Evolutionary conservation across 139 green algal genomes (phyloP).

Genomic region (Chlamydomonas sp.): DNA sequence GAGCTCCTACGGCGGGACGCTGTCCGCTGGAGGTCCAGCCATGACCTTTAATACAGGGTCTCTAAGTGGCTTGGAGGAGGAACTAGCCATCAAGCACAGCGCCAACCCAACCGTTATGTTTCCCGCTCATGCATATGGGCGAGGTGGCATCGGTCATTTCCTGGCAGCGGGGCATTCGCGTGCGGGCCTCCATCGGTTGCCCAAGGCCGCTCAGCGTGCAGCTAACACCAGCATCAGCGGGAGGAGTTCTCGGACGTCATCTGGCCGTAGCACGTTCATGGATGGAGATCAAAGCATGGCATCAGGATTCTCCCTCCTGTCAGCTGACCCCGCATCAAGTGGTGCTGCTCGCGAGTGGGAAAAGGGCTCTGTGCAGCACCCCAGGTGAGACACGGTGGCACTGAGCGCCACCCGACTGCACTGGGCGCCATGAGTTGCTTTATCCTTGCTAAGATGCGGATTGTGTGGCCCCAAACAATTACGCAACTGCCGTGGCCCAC

Average conservation of each 20-base stretch:
- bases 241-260: neutral
- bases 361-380: constrained; percentile 10
- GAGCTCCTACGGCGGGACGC: too few species aligned
- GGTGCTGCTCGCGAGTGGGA: constrained; percentile 27
- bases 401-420: too few species aligned
- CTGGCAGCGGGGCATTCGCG: constrained; percentile 33
- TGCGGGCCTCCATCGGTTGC: constrained; percentile 23
- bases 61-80: too few species aligned
- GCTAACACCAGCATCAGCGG: constrained; percentile 8
- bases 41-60: too few species aligned
- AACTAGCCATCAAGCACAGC: constrained; percentile 21
- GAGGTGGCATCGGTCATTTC: constrained; percentile 27
- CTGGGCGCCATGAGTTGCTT: too few species aligned
- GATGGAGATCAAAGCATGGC: too few species aligned
- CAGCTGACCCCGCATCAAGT: neutral
- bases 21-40: too few species aligned
- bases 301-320: constrained; percentile 32
- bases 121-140: constrained; percentile 14
- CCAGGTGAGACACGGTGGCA: neutral
- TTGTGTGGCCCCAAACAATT: too few species aligned
- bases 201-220: constrained; percentile 1
- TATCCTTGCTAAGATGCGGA: too few species aligned
- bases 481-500: too few species aligned
- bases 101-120: neutral
- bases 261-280: too few species aligned